Evolutionary conservation across 2,329 filamentous ascomycete species (phyloP).

Genomic region (Seiridium unicorne): DNA sequence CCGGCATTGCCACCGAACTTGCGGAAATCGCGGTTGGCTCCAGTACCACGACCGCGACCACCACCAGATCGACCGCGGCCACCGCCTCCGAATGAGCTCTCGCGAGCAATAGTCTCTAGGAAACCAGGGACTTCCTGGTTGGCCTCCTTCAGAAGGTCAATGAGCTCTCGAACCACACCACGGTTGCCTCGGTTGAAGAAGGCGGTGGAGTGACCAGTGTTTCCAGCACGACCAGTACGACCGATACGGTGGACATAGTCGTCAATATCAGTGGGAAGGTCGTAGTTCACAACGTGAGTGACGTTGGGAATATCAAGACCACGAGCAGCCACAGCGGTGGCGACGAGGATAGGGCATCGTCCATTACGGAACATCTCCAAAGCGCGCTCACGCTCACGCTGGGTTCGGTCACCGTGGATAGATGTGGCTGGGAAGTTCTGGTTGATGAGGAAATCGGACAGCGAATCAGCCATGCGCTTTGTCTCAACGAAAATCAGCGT

Average conservation of each 20-base stretch:
- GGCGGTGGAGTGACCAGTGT: slow-evolving; percentile 95
- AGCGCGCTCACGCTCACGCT: slow-evolving; percentile 97
- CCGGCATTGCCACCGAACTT: slow-evolving; percentile 63
- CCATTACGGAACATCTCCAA: slow-evolving; percentile 96
- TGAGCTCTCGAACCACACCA: slow-evolving; percentile 91
- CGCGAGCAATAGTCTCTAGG: slow-evolving; percentile 95
- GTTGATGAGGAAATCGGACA: slow-evolving; percentile 98
- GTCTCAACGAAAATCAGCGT: slow-evolving; percentile 99
- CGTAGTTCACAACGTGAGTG: slow-evolving; percentile 97
- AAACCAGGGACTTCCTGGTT: slow-evolving; percentile 95
- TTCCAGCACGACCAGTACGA: slow-evolving; percentile 99
- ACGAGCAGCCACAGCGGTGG: slow-evolving; percentile 90
- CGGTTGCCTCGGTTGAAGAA: slow-evolving; percentile 99
- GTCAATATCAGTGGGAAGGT: slow-evolving; percentile 97
- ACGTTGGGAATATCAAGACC: slow-evolving; percentile 95
- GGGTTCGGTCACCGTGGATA: slow-evolving; percentile 97
- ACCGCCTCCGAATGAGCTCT: slow-evolving; percentile 77
- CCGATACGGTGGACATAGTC: slow-evolving; percentile 99
- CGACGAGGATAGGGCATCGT: slow-evolving; percentile 93
- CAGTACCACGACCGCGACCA: slow-evolving; percentile 69
- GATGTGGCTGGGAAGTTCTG: slow-evolving; percentile 97
- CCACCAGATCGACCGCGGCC: slow-evolving; percentile 63
- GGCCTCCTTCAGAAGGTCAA: slow-evolving; percentile 98
- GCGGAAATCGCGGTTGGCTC: slow-evolving; percentile 85
- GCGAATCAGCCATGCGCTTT: slow-evolving; percentile 97